These are phyloP conservation scores for Aureobasidium sp. DNA, from an alignment of 2,329 filamentous ascomycete genomes.

Conservation along the genomic window DNA sequence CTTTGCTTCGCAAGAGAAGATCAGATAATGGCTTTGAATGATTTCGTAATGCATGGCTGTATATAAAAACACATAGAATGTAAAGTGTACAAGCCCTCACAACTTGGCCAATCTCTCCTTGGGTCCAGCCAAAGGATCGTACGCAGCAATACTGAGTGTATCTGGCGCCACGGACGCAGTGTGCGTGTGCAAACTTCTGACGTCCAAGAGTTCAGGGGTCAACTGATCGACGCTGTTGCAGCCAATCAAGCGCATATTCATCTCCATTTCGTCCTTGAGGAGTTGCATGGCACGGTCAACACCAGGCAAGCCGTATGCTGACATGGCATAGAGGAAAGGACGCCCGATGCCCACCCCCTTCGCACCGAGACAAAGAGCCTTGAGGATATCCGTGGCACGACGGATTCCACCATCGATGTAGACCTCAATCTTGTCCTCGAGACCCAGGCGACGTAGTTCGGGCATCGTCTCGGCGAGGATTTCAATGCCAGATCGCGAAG, in stretches of 20 bases:
- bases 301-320: slow-evolving; percentile 76
- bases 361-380: slow-evolving; percentile 87
- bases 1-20: too few relatives aligned
- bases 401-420: slow-evolving; percentile 88
- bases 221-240: slow-evolving; percentile 67
- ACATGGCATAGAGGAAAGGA: slow-evolving; percentile 95
- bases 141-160: slow-evolving; percentile 51
- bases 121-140: slow-evolving; percentile 44
- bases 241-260: slow-evolving; percentile 96
- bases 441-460: slow-evolving; percentile 64
- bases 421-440: slow-evolving; percentile 67
- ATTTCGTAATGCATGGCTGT: neutral
- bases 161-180: slow-evolving; percentile 54
- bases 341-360: slow-evolving; percentile 88
- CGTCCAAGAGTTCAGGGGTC: slow-evolving; percentile 73
- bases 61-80: neutral
- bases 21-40: too few relatives aligned
- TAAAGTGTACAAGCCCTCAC: slow-evolving; percentile 19
- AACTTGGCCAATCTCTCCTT: slow-evolving; percentile 34
- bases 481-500: slow-evolving; percentile 81
- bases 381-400: slow-evolving; percentile 88
- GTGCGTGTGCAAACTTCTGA: slow-evolving; percentile 60
- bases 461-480: slow-evolving; percentile 92
- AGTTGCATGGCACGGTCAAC: slow-evolving; percentile 90
- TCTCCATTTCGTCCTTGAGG: slow-evolving; percentile 93